These are phyloP conservation scores for Puccinia hordei DNA, from an alignment of 1,284 basidiomycete species.

Conservation along the genomic window DNA sequence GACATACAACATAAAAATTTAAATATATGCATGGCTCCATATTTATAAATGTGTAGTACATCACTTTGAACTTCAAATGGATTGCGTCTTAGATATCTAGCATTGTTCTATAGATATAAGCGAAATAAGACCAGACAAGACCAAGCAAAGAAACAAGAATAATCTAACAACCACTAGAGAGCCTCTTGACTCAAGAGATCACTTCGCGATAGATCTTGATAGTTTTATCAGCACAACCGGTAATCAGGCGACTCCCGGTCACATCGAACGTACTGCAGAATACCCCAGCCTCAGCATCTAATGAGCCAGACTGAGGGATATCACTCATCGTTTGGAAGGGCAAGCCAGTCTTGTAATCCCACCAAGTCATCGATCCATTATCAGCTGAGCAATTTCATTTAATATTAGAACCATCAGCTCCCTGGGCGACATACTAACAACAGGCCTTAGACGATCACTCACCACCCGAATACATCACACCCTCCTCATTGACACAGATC, in stretches of 20 bases:
- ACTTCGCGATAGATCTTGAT: constrained; percentile 71
- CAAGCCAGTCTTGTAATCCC: constrained; percentile 92
- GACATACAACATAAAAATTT: too few relatives aligned
- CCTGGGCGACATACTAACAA: constrained; percentile 1
- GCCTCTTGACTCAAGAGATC: not conserved
- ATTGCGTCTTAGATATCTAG: too few relatives aligned
- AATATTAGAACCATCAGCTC: not conserved
- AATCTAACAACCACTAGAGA: not conserved
- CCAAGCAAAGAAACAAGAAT: not conserved
- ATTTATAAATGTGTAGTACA: too few relatives aligned
- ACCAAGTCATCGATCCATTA: constrained; percentile 82
- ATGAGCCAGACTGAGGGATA: constrained; percentile 90
- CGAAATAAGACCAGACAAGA: too few relatives aligned
- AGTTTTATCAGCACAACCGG: constrained; percentile 96
- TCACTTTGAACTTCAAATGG: too few relatives aligned
- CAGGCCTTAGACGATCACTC: constrained; percentile 55
- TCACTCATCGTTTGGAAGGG: constrained; percentile 94
- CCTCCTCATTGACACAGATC: constrained; percentile 86
- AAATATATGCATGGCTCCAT: too few relatives aligned
- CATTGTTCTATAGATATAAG: too few relatives aligned
- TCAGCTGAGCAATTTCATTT: constrained; percentile 65
- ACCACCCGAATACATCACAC: constrained; percentile 96
- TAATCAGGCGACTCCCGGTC: constrained; percentile 91
- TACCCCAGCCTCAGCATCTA: constrained; percentile 88
- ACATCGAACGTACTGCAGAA: constrained; percentile 94